Evolutionary conservation across 306 rosid species (phyloP).

Genomic region (Medicago lupulina): DNA sequence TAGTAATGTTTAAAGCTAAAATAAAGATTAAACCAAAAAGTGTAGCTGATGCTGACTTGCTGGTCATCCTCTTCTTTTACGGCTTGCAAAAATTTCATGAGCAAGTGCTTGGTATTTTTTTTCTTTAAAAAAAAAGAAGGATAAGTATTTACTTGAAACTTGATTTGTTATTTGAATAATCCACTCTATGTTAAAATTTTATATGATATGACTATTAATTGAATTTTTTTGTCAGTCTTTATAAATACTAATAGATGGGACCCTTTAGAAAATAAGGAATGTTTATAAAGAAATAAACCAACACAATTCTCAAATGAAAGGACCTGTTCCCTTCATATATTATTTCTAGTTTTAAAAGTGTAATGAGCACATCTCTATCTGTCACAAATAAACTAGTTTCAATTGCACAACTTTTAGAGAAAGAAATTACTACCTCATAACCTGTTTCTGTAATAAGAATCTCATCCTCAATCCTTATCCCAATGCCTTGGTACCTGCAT

Average conservation of each 20-base stretch:
- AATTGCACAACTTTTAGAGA: neutral
- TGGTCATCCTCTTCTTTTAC: constrained; percentile 20
- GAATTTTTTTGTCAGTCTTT: neutral
- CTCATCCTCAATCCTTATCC: constrained; percentile 95
- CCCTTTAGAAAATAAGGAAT: neutral
- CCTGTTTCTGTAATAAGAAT: constrained; percentile 82
- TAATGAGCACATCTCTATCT: constrained; percentile 17
- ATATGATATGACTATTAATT: neutral
- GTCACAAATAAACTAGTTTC: constrained; percentile 25
- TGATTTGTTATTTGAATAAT: neutral
- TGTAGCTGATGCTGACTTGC: constrained; percentile 16
- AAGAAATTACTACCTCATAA: constrained; percentile 67
- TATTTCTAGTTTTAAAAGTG: constrained; percentile 14
- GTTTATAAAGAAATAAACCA: neutral
- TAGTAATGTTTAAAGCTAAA: neutral
- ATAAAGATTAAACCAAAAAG: constrained; percentile 22
- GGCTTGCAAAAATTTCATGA: constrained; percentile 17
- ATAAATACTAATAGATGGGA: neutral
- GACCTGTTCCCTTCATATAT: neutral
- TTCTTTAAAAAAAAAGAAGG: neutral
- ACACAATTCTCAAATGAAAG: neutral
- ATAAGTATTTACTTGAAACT: constrained; percentile 8
- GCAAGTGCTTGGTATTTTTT: neutral
- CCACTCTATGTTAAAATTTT: neutral
- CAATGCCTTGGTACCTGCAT: constrained; percentile 77